phyloP scores from a whole-genome alignment of 768 basidiomycete genomes.

The Auriscalpium orientale region DNA sequence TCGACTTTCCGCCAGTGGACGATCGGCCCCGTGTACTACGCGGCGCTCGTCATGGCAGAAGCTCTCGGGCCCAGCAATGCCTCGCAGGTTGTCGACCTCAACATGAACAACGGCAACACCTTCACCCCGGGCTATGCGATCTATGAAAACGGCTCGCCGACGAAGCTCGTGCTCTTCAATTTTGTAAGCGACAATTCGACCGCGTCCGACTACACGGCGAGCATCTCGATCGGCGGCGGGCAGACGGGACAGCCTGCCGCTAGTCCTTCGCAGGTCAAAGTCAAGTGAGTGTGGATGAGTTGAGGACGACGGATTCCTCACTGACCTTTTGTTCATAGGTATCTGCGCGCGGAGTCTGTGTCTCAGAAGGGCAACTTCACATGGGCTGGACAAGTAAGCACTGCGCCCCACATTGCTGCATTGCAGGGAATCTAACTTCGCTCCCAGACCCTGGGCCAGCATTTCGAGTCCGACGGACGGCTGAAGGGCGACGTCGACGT shows the following conservation, averaged over 20 bases:
- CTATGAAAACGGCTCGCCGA: slow-evolving; percentile 61
- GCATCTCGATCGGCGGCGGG: slow-evolving; percentile 40
- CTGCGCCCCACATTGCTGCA: background rate
- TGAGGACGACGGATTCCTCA: background rate
- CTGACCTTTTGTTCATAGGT: slow-evolving; percentile 28
- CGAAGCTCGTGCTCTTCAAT: slow-evolving; percentile 65
- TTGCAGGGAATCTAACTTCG: background rate
- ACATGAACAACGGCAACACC: slow-evolving; percentile 38
- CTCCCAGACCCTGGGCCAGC: slow-evolving; percentile 49
- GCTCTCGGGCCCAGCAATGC: slow-evolving; percentile 54
- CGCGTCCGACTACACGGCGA: slow-evolving; percentile 43
- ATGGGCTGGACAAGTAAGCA: slow-evolving; percentile 67
- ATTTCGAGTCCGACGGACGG: slow-evolving; percentile 62
- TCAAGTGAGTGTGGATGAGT: slow-evolving; percentile 35
- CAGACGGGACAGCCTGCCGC: slow-evolving; percentile 30
- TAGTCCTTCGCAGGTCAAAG: slow-evolving; percentile 40
- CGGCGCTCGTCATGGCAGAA: slow-evolving; percentile 64
- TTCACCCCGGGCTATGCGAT: slow-evolving; percentile 62
- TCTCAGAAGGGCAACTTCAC: slow-evolving; percentile 58
- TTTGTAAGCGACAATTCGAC: slow-evolving; percentile 57
- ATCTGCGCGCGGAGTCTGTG: slow-evolving; percentile 48
- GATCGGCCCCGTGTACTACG: slow-evolving; percentile 66
- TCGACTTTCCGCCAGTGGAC: slow-evolving; percentile 61
- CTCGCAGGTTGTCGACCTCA: slow-evolving; percentile 62
- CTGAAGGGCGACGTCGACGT: slow-evolving; percentile 48